Evolutionary conservation across 345 rosid genomes (phyloP), one percentile per base, ranked within the genome.

Genomic region (Brassica nigra): DNA sequence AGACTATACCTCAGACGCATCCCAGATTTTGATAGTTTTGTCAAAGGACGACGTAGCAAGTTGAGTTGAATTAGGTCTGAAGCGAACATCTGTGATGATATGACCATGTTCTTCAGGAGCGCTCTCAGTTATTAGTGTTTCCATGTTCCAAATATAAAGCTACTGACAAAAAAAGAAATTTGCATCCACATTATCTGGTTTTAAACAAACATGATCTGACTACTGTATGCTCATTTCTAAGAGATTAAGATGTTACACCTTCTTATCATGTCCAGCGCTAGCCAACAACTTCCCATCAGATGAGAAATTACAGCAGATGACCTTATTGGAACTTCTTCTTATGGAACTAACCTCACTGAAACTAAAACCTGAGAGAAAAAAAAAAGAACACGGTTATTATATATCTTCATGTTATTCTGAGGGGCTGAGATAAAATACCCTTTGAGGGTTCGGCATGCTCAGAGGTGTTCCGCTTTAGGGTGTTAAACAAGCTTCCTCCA

Each of bases 241-340:
- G 44, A 65, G 62, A 71, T 42, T 68, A 71, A 74, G 78, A 73
- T 62, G 42, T 39, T 73, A 65, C 89, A 88, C 99, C 98, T 95
- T 95, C 87, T 91, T 95, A 87, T 95, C 99, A 85, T 95, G 98
- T 62, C 98, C 99, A 78, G 93, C 98, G 83, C 98, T 93, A 66
- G 98, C 99, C 85, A 95, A 82, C 76, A 90, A 84, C 85, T 90
- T 95, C 74, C 99, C 99, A 88, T 95, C 99, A 54, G 95, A 86
- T 64, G 98, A 91, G 88, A 93, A 95, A 86, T 86, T 93, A 74
- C 98, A 95, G 86, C 98, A 95, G 71, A 86, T 90, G 86, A 95
- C 99, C 87, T 95, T 93, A 78, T 84, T 77, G 77, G 78, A 85
- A 84, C 97, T 92, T 88, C 88, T 85, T 55, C 93, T 85, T 73